Percentiles rank a stretch among this genome's conserved stretches.
These are phyloP conservation scores for Coelomomyces lativittatus DNA, from an alignment of 371 early-diverging fungal genomes.

Conservation along the genomic window DNA sequence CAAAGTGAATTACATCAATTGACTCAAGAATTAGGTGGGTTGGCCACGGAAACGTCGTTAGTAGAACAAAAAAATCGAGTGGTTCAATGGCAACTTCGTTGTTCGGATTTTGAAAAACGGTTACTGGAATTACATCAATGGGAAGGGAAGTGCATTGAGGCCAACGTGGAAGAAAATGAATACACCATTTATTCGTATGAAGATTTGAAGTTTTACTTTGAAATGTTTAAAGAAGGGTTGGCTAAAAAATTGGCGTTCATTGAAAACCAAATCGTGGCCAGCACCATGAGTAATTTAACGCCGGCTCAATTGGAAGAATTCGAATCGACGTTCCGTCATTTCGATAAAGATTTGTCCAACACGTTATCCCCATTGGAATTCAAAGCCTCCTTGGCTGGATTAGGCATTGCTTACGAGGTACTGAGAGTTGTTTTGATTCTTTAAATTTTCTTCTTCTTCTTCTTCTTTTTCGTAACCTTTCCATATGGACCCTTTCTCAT, in stretches of 20 bases:
- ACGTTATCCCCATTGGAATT: constrained; percentile 60
- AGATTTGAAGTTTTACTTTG: constrained; percentile 68
- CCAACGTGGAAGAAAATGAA: constrained; percentile 77
- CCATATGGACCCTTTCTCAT: background rate
- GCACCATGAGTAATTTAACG: constrained; percentile 74
- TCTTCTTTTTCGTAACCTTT: background rate
- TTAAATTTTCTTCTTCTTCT: too few relatives aligned
- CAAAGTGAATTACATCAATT: constrained; percentile 43
- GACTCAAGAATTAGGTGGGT: constrained; percentile 39
- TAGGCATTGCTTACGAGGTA: constrained; percentile 54
- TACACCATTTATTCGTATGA: constrained; percentile 74
- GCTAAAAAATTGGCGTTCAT: constrained; percentile 73
- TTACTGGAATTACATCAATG: constrained; percentile 39
- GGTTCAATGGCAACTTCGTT: constrained; percentile 18
- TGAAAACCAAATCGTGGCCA: constrained; percentile 63
- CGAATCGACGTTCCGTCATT: constrained; percentile 24
- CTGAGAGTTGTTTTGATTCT: constrained; percentile 1
- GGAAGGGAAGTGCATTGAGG: constrained; percentile 54
- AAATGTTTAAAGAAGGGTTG: constrained; percentile 52
- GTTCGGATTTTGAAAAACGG: constrained; percentile 28
- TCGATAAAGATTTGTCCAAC: constrained; percentile 63
- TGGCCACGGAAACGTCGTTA: constrained; percentile 57
- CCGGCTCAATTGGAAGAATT: constrained; percentile 62
- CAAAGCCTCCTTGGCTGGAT: constrained; percentile 60
- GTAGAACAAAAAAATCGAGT: constrained; percentile 52